Evolutionary conservation across 208 protist species (phyloP), one percentile per base, ranked within the genome.

Genomic region (Phytomonas francai): DNA sequence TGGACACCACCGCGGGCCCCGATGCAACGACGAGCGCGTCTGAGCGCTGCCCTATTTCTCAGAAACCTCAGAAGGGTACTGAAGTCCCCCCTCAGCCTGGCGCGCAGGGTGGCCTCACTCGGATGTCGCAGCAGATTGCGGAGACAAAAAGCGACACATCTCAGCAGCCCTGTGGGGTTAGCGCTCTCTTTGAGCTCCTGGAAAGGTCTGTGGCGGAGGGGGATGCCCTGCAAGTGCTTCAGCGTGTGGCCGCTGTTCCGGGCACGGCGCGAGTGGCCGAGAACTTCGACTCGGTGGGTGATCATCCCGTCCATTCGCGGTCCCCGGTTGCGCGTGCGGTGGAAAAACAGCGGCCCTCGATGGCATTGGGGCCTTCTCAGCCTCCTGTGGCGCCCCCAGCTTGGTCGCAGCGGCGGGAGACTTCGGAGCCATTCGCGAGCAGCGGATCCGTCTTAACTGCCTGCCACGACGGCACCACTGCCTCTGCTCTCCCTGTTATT

Each of bases 161-260:
- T 6, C 7, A 49, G 9, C 39, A 6, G 39, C 39, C 39, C 39
- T 49, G 6, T 49, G 39, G 12, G 39, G 39, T 49, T 12, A 49
- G 39, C 39, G 39, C 39, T 12, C 39, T 49, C 39, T 49, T 49
- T 49, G 39, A 49, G 39, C 39, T 49, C 12, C 39, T 49, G 39
- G 39, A 49, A 3, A 6, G 39, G 39, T 49, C 12, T 22, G 39
- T 49, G 39, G 39, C 27, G 9, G 68, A 32, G 49, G 45, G 61
- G 14, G 79, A 90, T 68, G 80, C 84, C 11, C 57, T 90, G 30
- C 30, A 76, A 28, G 66, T 90, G 45, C 73, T 90, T 66, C 67
- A 73, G 14, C 72, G 63, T 27, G 63, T 90, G 25, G 70, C 73
- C 29, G 68, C 73, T 49, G 67, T 78, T 64, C 39, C 63, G 29